Base-by-base conservation (phyloP, 805 yeast genomes). In the Candida andamanensis region DNA sequence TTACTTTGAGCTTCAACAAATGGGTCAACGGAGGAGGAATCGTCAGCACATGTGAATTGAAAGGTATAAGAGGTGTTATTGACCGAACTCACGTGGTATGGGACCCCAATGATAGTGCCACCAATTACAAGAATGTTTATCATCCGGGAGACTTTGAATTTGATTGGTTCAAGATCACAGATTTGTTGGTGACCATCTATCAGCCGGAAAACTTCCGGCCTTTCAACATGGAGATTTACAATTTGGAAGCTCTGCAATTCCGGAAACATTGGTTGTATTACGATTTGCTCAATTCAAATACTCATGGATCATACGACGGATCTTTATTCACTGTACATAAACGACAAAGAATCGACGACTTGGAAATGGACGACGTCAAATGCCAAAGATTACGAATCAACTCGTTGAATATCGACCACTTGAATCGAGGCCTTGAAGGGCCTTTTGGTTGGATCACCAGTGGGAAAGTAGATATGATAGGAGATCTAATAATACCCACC, bases 371-470 rank as follows among this genome's bases (percentile, higher is more conserved):
- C 8, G 46, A 53, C 21, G 28, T 32, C 20, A 31, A 35, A 20
- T 74, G 83, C 9, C 85, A 90, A 2, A 67, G 96, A 26, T 68
- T 86, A 40, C 63, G 97, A 30, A 80, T 89, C 22, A 97, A 92
- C 52, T 78, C 86, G 17, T 72, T 92, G 34, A 80, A 78, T 49
- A 73, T 92, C 23, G 95, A 90, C 45, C 97, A 92, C 57, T 60
- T 92, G 36, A 92, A 92, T 51, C 75, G 85, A 1, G 97, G 97
- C 0, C 72, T 85, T 36, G 78, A 79, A 33, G 98, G 99, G 0
- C 95, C 97, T 9, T 86, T 92, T 57, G 97, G 97, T 5, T 92
- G 99, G 99, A 90, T 92, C 35, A 78, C 85, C 5, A 72, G 75
- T 40, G 98, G 99, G 10, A 78, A 78, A 31, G 97, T 90, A 15